phyloP scores from a whole-genome alignment of 179 eudicot genomes.

The Gypsophila paniculata region DNA sequence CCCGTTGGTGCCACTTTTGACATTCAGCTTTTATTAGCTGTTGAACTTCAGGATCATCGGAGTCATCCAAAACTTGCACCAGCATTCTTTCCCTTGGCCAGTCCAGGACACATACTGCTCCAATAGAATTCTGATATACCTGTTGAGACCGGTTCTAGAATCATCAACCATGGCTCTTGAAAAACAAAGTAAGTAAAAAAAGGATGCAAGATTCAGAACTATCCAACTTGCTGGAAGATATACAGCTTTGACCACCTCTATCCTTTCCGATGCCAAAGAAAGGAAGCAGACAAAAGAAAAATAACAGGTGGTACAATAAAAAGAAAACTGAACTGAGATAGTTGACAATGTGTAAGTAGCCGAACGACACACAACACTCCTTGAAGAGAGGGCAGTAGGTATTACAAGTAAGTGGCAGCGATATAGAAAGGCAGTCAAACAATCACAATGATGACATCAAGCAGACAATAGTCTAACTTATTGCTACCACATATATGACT shows the following conservation, averaged over 20 bases:
- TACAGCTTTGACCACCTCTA: background rate
- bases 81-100: conserved; percentile 97
- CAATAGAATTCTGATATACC: conserved; percentile 92
- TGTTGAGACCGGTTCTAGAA: conserved; percentile 27
- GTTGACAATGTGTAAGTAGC: background rate
- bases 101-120: conserved; percentile 66
- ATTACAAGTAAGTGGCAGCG: background rate
- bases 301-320: background rate
- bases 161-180: background rate
- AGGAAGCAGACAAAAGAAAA: background rate
- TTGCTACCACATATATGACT: background rate
- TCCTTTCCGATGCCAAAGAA: background rate
- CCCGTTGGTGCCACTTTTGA: conserved; percentile 83
- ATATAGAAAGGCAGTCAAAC: background rate
- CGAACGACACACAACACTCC: background rate
- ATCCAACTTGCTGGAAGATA: background rate
- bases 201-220: background rate
- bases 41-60: conserved; percentile 73
- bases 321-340: too few species aligned
- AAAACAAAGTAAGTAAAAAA: background rate
- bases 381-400: too few species aligned
- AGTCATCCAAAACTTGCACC: conserved; percentile 86
- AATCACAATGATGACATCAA: background rate
- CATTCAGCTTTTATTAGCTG: conserved; percentile 75
- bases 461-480: background rate